These are phyloP conservation scores for Orbilia javanica DNA, from an alignment of 2,329 filamentous ascomycete genomes.

Conservation along the genomic window DNA sequence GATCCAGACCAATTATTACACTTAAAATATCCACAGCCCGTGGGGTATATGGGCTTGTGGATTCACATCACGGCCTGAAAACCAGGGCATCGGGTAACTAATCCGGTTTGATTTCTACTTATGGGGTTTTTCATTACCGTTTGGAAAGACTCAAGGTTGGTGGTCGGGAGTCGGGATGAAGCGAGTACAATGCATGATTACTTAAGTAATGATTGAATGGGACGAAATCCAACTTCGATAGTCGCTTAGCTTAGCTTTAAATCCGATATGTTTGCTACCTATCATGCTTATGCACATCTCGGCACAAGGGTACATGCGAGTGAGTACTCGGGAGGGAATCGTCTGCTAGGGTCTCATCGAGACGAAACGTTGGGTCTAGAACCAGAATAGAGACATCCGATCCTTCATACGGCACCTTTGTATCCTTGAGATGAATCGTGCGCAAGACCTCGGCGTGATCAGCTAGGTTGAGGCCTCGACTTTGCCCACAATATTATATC, in stretches of 20 bases:
- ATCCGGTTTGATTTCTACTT: not conserved
- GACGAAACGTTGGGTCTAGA: not conserved
- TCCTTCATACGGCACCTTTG: not conserved
- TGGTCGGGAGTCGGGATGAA: not conserved
- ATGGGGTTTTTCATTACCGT: not conserved
- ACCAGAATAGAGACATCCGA: not conserved
- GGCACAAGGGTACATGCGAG: not conserved
- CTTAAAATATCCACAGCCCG: not conserved
- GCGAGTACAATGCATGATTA: not conserved
- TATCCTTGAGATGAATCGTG: not conserved
- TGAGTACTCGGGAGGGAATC: not conserved
- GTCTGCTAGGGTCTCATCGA: not conserved
- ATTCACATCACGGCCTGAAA: not conserved
- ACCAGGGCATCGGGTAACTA: not conserved
- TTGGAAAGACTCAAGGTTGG: not conserved
- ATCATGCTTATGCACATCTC: not conserved
- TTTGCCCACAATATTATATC: constrained; percentile 87
- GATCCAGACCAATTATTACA: not conserved
- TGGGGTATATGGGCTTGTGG: not conserved
- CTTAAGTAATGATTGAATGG: too few relatives aligned
- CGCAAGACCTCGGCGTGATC: not conserved
- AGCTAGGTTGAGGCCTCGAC: constrained; percentile 15
- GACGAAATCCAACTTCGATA: not conserved
- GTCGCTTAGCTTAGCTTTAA: not conserved
- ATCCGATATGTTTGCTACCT: not conserved